Conservation (phyloP, 495 filamentous ascomycete genomes). For the Trichoderma asperelloides region DNA sequence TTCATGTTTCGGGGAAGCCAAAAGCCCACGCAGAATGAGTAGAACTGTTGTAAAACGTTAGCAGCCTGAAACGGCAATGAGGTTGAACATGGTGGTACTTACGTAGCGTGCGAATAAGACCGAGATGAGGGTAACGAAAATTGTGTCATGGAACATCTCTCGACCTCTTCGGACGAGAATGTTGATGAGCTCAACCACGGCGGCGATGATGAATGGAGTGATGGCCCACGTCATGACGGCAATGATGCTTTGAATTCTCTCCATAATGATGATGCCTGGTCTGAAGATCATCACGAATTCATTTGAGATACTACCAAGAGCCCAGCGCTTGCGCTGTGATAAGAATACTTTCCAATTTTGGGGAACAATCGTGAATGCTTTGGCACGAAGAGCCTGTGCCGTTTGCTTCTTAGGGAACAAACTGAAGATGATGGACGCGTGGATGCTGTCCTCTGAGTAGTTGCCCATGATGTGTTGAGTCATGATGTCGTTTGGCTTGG, state of each 20-base stretch:
- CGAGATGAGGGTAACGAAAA: constrained; percentile 7
- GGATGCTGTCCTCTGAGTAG: constrained; percentile 22
- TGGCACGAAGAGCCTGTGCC: constrained; percentile 21
- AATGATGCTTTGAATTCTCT: constrained; percentile 20
- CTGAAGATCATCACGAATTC: constrained; percentile 21
- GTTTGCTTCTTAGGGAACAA: constrained; percentile 18
- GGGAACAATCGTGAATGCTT: constrained; percentile 23
- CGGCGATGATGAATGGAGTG: constrained; percentile 24
- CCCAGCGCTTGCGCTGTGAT: constrained; percentile 25
- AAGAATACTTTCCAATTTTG: constrained; percentile 23
- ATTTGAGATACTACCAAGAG: constrained; percentile 23
- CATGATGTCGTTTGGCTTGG: constrained; percentile 20
- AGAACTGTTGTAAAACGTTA: neutral
- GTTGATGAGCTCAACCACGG: constrained; percentile 15
- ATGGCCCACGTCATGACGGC: constrained; percentile 22
- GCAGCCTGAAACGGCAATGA: too few relatives aligned
- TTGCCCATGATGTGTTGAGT: constrained; percentile 23
- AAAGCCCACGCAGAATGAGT: constrained; percentile 15
- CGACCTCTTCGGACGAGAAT: neutral
- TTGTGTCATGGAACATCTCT: neutral
- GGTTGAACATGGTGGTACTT: neutral
- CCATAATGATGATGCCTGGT: constrained; percentile 18
- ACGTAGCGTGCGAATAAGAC: constrained; percentile 7
- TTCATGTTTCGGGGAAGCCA: constrained; percentile 18
- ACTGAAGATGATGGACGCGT: constrained; percentile 24